Evolutionary conservation across 306 rosid genomes (phyloP).

Genomic region (Malus sylvestris): DNA sequence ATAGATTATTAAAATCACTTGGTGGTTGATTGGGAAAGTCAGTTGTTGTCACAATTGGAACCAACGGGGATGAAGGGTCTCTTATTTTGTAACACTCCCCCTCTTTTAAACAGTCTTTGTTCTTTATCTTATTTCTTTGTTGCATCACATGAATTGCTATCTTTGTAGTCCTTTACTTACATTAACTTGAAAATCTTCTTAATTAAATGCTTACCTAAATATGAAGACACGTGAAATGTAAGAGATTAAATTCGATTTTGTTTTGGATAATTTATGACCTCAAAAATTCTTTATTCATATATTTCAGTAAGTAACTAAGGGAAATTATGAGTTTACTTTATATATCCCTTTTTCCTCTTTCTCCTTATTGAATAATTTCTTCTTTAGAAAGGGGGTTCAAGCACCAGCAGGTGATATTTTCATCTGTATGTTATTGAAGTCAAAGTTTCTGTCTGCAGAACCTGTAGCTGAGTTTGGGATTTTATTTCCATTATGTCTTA

Average conservation of each 20-base stretch:
- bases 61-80: not conserved
- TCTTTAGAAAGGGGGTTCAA: not conserved
- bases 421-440: not conserved
- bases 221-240: not conserved
- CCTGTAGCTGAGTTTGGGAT: not conserved
- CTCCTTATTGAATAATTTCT: not conserved
- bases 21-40: not conserved
- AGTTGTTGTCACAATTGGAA: not conserved
- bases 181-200: not conserved
- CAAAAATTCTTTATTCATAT: not conserved
- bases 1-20: not conserved
- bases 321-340: not conserved
- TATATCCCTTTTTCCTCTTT: not conserved
- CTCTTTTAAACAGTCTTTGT: not conserved
- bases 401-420: not conserved
- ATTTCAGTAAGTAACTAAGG: not conserved
- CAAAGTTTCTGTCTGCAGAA: not conserved
- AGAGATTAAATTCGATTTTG: not conserved
- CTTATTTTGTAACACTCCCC: not conserved
- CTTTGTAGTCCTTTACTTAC: not conserved
- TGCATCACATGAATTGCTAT: not conserved
- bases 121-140: not conserved
- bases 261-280: not conserved
- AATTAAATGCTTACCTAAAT: not conserved
- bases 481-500: not conserved